Conservation (phyloP, 2,329 filamentous ascomycete species). For the Parastagonospora avenae region DNA sequence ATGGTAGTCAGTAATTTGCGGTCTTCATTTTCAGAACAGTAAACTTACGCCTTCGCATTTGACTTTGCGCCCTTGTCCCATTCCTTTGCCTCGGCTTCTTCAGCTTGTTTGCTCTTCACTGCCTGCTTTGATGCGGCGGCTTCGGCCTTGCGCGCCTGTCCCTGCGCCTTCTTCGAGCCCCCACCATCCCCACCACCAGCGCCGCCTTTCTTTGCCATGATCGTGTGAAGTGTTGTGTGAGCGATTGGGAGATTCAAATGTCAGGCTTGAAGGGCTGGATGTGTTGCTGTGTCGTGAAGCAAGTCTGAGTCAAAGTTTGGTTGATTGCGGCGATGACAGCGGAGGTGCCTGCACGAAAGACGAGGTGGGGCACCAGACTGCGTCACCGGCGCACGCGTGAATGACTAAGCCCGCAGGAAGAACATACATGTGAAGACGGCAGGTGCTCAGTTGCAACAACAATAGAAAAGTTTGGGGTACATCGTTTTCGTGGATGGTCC, state of each 20-base stretch:
- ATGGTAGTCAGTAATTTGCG: constrained; percentile 8
- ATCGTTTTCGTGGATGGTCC: no score
- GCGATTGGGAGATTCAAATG: neutral
- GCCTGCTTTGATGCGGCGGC: constrained; percentile 81
- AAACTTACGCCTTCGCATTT: constrained; percentile 80
- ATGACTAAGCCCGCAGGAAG: constrained; percentile 12
- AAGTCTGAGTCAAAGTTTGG: constrained; percentile 20
- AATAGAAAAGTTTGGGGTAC: neutral
- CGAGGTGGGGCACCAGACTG: constrained; percentile 13
- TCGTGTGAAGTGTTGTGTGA: constrained; percentile 2
- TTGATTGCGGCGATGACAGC: constrained; percentile 5
- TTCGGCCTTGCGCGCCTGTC: constrained; percentile 92
- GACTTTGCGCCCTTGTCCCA: constrained; percentile 89
- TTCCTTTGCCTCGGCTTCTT: constrained; percentile 71
- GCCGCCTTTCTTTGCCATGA: constrained; percentile 56
- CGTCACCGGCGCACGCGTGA: constrained; percentile 13
- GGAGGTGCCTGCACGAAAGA: constrained; percentile 11
- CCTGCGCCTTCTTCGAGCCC: constrained; percentile 80
- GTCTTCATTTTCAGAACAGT: neutral
- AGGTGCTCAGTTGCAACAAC: neutral
- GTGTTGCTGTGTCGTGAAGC: neutral
- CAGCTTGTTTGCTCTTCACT: constrained; percentile 68
- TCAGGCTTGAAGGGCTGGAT: neutral
- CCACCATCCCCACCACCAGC: constrained; percentile 68
- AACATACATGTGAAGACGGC: neutral